These are phyloP conservation scores for Fraxinus excelsior DNA, from an alignment of 257 asterid genomes.

Conservation along the genomic window DNA sequence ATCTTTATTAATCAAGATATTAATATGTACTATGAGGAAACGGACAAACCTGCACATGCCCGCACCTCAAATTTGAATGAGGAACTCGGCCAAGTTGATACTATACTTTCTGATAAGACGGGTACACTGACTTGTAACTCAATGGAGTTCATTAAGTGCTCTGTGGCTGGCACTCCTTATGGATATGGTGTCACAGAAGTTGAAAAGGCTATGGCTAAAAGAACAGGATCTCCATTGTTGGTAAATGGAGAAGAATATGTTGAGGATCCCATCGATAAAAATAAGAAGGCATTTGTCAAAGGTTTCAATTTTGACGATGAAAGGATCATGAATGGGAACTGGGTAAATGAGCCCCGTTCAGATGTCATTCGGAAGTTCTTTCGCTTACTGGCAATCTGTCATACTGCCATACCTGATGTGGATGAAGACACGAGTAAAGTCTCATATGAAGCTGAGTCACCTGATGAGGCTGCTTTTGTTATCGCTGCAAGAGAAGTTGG, in stretches of 20 bases:
- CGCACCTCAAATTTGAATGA: slow-evolving; percentile 92
- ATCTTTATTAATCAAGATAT: slow-evolving; percentile 75
- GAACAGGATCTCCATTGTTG: slow-evolving; percentile 67
- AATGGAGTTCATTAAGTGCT: slow-evolving; percentile 95
- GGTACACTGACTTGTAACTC: slow-evolving; percentile 92
- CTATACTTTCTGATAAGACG: slow-evolving; percentile 89
- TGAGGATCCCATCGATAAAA: slow-evolving; percentile 29
- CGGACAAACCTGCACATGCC: slow-evolving; percentile 87
- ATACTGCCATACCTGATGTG: slow-evolving; percentile 88
- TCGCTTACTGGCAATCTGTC: slow-evolving; percentile 80
- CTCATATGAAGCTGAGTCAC: slow-evolving; percentile 93
- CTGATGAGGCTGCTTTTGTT: slow-evolving; percentile 96
- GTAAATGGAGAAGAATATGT: slow-evolving; percentile 36
- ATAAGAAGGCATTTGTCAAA: slow-evolving; percentile 49
- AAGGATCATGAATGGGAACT: slow-evolving; percentile 63
- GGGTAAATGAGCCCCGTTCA: slow-evolving; percentile 61
- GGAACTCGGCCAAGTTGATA: slow-evolving; percentile 88
- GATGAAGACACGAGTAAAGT: slow-evolving; percentile 65
- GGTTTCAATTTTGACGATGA: slow-evolving; percentile 87
- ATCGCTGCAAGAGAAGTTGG: slow-evolving; percentile 93
- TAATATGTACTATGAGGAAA: slow-evolving; percentile 82
- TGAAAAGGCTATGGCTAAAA: slow-evolving; percentile 79
- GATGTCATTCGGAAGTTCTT: slow-evolving; percentile 72
- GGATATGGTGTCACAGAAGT: slow-evolving; percentile 87
- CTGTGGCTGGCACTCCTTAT: slow-evolving; percentile 80